These are phyloP conservation scores for Strigomonas culicis DNA, from an alignment of 208 protist species.

Conservation along the genomic window DNA sequence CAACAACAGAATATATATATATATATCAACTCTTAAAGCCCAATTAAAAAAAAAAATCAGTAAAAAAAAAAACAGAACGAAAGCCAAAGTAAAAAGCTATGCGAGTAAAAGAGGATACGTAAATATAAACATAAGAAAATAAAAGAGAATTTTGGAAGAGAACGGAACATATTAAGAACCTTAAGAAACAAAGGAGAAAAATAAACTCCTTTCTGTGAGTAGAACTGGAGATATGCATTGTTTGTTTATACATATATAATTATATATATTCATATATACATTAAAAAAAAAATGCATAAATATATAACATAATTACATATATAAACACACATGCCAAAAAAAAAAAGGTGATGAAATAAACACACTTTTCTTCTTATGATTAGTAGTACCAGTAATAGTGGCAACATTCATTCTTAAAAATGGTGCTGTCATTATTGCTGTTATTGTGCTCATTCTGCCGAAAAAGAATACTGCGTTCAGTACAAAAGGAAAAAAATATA, in stretches of 20 bases:
- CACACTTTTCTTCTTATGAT: background rate
- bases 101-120: background rate
- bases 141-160: conserved; percentile 15
- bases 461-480: no score
- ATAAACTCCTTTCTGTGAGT: no score
- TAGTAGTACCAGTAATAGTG: no score
- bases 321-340: background rate
- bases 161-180: background rate
- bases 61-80: conserved; percentile 11
- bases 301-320: no score
- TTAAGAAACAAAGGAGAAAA: background rate
- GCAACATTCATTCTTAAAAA: no score
- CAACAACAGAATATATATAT: conserved; percentile 14
- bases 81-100: conserved; percentile 1
- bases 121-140: conserved; percentile 3
- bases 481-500: no score
- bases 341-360: background rate
- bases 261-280: no score
- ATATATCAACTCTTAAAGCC: background rate
- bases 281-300: background rate
- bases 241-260: no score
- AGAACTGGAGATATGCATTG: background rate
- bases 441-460: no score
- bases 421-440: no score
- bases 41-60: conserved; percentile 12